A percentile compares a stretch with the other conserved stretches of the same genome.
phyloP scores from a whole-genome alignment of 495 filamentous ascomycete species.

The Hamigera avellanea region DNA sequence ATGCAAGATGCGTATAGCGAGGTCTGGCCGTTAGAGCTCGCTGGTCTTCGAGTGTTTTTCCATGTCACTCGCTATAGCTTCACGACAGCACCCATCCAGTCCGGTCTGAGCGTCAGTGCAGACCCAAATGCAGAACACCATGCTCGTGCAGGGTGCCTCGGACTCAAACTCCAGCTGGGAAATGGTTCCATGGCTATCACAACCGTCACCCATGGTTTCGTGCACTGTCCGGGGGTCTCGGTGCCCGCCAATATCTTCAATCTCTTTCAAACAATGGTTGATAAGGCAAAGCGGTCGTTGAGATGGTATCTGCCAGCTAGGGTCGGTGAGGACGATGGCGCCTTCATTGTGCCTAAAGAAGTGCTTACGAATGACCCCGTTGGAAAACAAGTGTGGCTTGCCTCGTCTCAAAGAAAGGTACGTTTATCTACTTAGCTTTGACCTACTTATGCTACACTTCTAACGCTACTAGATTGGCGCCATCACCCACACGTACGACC shows the following conservation, averaged over 20 bases:
- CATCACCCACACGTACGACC: constrained; percentile 2
- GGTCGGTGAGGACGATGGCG: neutral
- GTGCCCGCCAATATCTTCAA: neutral
- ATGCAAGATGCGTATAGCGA: constrained; percentile 1
- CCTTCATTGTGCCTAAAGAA: neutral
- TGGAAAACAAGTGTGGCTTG: constrained; percentile 6
- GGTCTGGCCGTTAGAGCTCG: constrained; percentile 4
- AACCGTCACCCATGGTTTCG: constrained; percentile 7
- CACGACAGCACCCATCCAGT: constrained; percentile 1
- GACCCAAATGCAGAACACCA: neutral
- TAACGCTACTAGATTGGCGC: neutral
- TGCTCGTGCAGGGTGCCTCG: constrained; percentile 2
- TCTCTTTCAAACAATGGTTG: too few species aligned
- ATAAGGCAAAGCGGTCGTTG: constrained; percentile 1
- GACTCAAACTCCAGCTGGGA: constrained; percentile 3
- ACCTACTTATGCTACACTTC: neutral
- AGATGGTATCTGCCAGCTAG: neutral
- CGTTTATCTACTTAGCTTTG: neutral
- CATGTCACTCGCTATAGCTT: neutral
- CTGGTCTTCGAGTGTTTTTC: constrained; percentile 1
- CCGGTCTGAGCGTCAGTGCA: constrained; percentile 1
- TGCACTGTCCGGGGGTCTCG: neutral
- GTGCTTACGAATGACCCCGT: constrained; percentile 3
- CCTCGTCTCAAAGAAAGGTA: neutral
- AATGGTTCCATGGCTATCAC: constrained; percentile 4